These are phyloP conservation scores for Erodium trifolium DNA, from an alignment of 441 rosid genomes.

Conservation along the genomic window DNA sequence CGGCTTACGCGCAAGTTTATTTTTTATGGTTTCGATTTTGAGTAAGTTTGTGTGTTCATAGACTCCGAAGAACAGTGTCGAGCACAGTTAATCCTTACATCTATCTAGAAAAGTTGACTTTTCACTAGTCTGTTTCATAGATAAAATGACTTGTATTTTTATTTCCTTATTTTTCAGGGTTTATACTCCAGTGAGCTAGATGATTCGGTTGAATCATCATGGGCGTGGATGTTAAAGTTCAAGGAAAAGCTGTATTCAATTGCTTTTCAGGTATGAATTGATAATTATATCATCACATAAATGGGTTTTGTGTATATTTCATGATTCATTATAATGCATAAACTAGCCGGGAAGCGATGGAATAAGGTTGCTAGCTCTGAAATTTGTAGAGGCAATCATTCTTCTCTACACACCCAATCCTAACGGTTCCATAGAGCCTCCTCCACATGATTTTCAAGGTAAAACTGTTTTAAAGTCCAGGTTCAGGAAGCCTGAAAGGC, in stretches of 20 bases:
- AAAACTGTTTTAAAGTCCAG: conserved; percentile 18
- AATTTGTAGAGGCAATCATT: conserved; percentile 85
- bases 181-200: conserved; percentile 60
- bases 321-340: conserved; percentile 31
- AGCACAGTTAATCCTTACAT: neutral
- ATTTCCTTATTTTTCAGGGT: conserved; percentile 40
- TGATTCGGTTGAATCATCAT: conserved; percentile 58
- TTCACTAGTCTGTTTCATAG: too few relatives aligned
- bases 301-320: conserved; percentile 17
- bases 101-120: too few relatives aligned
- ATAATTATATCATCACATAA: conserved; percentile 13
- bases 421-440: conserved; percentile 51
- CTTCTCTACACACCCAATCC: conserved; percentile 92
- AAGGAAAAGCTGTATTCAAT: conserved; percentile 73
- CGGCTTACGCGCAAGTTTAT: neutral
- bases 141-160: conserved; percentile 13
- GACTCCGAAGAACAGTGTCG: neutral
- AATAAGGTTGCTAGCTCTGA: conserved; percentile 64
- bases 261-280: conserved; percentile 64
- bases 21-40: neutral
- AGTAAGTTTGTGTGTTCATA: neutral
- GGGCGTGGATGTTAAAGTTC: conserved; percentile 78
- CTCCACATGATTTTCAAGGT: conserved; percentile 52
- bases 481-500: conserved; percentile 8
- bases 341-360: conserved; percentile 80